Evolutionary conservation across 495 filamentous ascomycete genomes (phyloP).

Genomic region (Podospora australis): DNA sequence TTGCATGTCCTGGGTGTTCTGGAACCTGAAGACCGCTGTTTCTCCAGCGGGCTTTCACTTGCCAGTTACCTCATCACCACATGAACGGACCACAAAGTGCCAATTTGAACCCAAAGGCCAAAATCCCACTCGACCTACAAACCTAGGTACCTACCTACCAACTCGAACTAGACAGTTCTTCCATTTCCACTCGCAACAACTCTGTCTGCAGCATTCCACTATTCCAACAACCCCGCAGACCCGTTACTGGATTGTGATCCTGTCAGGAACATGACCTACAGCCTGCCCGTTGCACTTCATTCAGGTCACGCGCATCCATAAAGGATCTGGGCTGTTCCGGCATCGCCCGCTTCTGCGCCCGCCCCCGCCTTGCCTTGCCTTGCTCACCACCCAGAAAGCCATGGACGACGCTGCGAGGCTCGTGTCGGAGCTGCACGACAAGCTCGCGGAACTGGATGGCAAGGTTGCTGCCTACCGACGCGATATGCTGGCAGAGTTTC

Average conservation of each 20-base stretch:
- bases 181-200: neutral
- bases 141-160: neutral
- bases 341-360: neutral
- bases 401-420: constrained; percentile 47
- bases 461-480: constrained; percentile 45
- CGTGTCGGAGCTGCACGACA: constrained; percentile 42
- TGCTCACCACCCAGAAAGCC: constrained; percentile 2
- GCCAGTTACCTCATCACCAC: neutral
- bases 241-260: neutral
- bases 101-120: neutral
- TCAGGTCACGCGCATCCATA: constrained; percentile 22
- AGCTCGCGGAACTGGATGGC: constrained; percentile 45
- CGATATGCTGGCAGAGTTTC: constrained; percentile 45
- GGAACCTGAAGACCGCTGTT: neutral
- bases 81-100: too few species aligned
- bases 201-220: neutral
- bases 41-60: too few species aligned
- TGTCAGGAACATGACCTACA: constrained; percentile 13
- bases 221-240: neutral
- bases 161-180: neutral
- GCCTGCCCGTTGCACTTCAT: constrained; percentile 11
- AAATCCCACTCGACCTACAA: neutral
- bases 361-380: constrained; percentile 6
- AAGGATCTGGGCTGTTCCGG: too few species aligned
- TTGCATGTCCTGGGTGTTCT: neutral